phyloP scores from a whole-genome alignment of 73 alveolate genomes.

The Stentor roeselii region DNA sequence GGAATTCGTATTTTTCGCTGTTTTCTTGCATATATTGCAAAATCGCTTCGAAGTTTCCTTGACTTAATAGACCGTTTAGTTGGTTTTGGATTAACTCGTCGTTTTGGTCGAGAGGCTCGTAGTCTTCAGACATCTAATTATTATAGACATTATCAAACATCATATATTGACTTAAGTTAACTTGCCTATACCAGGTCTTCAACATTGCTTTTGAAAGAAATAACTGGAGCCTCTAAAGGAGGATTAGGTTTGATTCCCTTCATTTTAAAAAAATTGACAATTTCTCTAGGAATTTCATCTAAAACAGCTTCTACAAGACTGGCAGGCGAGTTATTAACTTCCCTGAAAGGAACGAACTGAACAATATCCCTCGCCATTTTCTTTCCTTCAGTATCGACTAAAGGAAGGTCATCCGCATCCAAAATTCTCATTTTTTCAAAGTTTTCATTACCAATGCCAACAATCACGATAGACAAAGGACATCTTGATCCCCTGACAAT shows the following conservation, averaged over 20 bases:
- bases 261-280: background rate
- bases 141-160: too few relatives aligned
- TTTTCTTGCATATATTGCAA: too few relatives aligned
- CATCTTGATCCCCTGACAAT: conserved; percentile 68
- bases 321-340: conserved; percentile 60
- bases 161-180: too few relatives aligned
- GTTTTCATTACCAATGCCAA: conserved; percentile 85
- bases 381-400: conserved; percentile 53
- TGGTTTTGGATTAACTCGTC: too few relatives aligned
- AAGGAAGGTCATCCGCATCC: conserved; percentile 89
- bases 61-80: too few relatives aligned
- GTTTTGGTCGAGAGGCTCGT: too few relatives aligned
- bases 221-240: conserved; percentile 17
- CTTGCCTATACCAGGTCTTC: too few relatives aligned
- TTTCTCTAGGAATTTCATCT: conserved; percentile 34
- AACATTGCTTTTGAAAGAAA: too few relatives aligned
- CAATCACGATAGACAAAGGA: conserved; percentile 81
- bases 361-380: conserved; percentile 81
- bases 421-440: conserved; percentile 66
- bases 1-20: too few relatives aligned
- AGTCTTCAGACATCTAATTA: too few relatives aligned
- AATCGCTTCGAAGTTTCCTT: too few relatives aligned
- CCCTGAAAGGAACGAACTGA: conserved; percentile 75
- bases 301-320: conserved; percentile 71
- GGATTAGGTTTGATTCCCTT: conserved; percentile 20